phyloP scores from a whole-genome alignment of 225 moss, liverwort and hornwort species.

The Physcomitrium patens region DNA sequence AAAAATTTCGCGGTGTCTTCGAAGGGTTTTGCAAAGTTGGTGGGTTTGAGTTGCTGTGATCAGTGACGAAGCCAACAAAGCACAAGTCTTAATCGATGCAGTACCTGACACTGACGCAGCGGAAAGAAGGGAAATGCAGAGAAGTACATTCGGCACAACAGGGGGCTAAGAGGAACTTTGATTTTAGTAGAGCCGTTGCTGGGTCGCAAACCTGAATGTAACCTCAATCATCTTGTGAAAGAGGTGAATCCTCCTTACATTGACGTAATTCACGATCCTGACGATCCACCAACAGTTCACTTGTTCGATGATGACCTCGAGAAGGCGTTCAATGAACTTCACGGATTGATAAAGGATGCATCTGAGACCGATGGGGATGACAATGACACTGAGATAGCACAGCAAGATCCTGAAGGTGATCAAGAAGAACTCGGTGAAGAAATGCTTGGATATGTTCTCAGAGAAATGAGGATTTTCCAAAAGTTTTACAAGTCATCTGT shows the following conservation, averaged over 20 bases:
- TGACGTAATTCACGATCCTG: slow-evolving; percentile 91
- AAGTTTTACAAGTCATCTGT: too few relatives aligned
- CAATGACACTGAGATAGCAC: slow-evolving; percentile 47
- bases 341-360: slow-evolving; percentile 59
- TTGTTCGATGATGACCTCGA: slow-evolving; percentile 65
- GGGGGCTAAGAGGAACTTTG: slow-evolving; percentile 76
- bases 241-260: slow-evolving; percentile 88
- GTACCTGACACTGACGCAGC: slow-evolving; percentile 49
- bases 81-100: slow-evolving; percentile 63
- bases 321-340: slow-evolving; percentile 63
- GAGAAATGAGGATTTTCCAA: too few relatives aligned
- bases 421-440: slow-evolving; percentile 50
- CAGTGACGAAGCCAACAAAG: slow-evolving; percentile 64
- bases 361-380: slow-evolving; percentile 27
- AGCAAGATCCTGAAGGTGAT: slow-evolving; percentile 36
- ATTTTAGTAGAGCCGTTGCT: slow-evolving; percentile 68
- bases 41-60: not conserved
- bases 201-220: slow-evolving; percentile 65
- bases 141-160: slow-evolving; percentile 85
- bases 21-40: not conserved
- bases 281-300: slow-evolving; percentile 90
- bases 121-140: slow-evolving; percentile 76
- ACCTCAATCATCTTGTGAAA: slow-evolving; percentile 81
- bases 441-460: not conserved
- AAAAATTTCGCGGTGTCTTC: too few relatives aligned